Evolutionary conservation across 768 basidiomycete species (phyloP).

Genomic region (Flagelloscypha sp.): DNA sequence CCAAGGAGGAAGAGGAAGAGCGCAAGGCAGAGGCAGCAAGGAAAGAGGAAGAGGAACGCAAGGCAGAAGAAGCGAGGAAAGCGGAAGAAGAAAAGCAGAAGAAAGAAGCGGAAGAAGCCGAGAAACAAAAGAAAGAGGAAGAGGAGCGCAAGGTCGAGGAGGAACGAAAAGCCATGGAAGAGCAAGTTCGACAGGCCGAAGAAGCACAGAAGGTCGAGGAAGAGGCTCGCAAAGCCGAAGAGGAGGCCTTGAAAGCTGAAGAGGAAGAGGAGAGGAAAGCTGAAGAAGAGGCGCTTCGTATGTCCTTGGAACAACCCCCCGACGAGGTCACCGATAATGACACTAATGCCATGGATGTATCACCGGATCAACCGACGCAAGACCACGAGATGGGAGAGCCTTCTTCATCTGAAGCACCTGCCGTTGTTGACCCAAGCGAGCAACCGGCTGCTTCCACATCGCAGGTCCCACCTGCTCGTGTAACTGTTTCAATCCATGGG

Average conservation of each 20-base stretch:
- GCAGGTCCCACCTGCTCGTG: conserved; percentile 36
- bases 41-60: conserved; percentile 29
- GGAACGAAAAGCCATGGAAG: conserved; percentile 20
- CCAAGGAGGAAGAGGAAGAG: conserved; percentile 50
- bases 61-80: conserved; percentile 25
- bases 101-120: conserved; percentile 26
- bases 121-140: conserved; percentile 17
- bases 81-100: conserved; percentile 24
- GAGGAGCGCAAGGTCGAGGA: conserved; percentile 32
- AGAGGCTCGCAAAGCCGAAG: conserved; percentile 19
- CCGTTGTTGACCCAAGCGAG: conserved; percentile 13
- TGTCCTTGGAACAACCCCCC: conserved; percentile 24
- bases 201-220: conserved; percentile 23
- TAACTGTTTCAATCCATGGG: conserved; percentile 89
- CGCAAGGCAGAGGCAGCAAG: too few relatives aligned
- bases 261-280: conserved; percentile 16
- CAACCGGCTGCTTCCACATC: conserved; percentile 10
- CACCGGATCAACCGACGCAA: conserved; percentile 10
- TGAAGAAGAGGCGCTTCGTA: conserved; percentile 6
- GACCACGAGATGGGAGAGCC: conserved; percentile 16
- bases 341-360: conserved; percentile 24
- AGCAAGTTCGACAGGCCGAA: conserved; percentile 18
- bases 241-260: conserved; percentile 22
- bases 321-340: conserved; percentile 23
- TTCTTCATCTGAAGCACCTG: conserved; percentile 12